Percentiles rank a stretch among this genome's conserved stretches.
Evolutionary conservation across 2,329 filamentous ascomycete genomes (phyloP).

Genomic region (Kalaharituber pfeilii): DNA sequence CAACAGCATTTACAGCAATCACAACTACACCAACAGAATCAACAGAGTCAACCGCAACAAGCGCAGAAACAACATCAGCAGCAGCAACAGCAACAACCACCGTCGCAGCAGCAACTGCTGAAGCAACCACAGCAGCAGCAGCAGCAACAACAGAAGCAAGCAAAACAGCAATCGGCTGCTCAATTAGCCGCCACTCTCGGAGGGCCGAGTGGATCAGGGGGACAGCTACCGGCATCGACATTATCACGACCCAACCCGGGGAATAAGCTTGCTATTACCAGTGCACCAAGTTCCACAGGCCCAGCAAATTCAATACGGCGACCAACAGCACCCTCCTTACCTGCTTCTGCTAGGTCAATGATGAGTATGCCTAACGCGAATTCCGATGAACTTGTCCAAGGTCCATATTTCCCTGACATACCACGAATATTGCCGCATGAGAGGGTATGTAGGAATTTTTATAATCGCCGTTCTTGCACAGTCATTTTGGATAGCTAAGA

Average conservation of each 20-base stretch:
- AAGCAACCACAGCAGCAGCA: background rate
- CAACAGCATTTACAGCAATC: too few species aligned
- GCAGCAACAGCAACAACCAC: background rate
- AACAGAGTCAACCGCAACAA: background rate
- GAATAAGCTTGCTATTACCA: background rate
- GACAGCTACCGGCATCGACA: background rate
- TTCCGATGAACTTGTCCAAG: background rate
- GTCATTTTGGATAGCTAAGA: background rate
- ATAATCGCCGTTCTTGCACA: background rate
- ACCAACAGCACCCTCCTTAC: background rate
- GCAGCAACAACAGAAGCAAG: background rate
- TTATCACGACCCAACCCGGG: background rate
- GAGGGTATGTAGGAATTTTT: slow-evolving; percentile 19
- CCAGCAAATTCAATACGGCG: background rate
- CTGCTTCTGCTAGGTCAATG: too few species aligned
- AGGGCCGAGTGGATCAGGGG: background rate
- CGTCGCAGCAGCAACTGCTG: background rate
- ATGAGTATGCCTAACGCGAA: background rate
- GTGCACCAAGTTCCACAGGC: background rate
- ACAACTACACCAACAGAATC: background rate
- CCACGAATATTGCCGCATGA: slow-evolving; percentile 27
- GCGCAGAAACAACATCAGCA: background rate
- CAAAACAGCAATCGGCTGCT: background rate
- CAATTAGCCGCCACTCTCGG: background rate
- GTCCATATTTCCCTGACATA: slow-evolving; percentile 20